Evolutionary conservation across 352 stramenopile genomes (phyloP).

Genomic region (Aphanomyces stellatus): DNA sequence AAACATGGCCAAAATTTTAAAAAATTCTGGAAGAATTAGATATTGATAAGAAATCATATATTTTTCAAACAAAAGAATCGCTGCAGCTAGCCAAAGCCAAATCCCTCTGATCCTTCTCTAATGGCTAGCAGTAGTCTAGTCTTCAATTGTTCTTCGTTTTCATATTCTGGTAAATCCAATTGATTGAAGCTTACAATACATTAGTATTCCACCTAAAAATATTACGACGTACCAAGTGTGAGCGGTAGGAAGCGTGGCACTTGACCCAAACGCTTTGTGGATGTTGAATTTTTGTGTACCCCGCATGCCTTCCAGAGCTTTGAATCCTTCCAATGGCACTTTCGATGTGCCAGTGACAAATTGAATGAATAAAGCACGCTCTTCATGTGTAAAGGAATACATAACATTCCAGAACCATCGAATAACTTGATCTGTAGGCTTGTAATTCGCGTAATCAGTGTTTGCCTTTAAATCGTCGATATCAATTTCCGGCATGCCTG

Average conservation of each 20-base stretch:
- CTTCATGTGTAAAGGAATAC: slow-evolving; percentile 85
- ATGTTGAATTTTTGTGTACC: slow-evolving; percentile 99
- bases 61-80: not conserved
- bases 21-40: too few species aligned
- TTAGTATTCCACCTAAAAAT: not conserved
- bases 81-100: slow-evolving; percentile 93
- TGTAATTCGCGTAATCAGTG: slow-evolving; percentile 92
- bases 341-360: slow-evolving; percentile 91
- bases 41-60: not conserved
- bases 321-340: slow-evolving; percentile 97
- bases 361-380: slow-evolving; percentile 88
- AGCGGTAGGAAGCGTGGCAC: slow-evolving; percentile 78
- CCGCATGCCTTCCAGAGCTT: slow-evolving; percentile 97
- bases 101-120: slow-evolving; percentile 95
- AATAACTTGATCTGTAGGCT: slow-evolving; percentile 82
- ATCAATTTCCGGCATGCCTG: slow-evolving; percentile 90
- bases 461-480: slow-evolving; percentile 90
- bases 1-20: too few species aligned
- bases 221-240: slow-evolving; percentile 91
- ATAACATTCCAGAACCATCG: slow-evolving; percentile 93
- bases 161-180: slow-evolving; percentile 98
- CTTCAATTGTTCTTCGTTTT: slow-evolving; percentile 95
- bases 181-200: slow-evolving; percentile 99
- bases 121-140: slow-evolving; percentile 97
- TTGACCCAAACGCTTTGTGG: slow-evolving; percentile 93